phyloP scores from a whole-genome alignment of 345 rosid species.

The Combretum micranthum region DNA sequence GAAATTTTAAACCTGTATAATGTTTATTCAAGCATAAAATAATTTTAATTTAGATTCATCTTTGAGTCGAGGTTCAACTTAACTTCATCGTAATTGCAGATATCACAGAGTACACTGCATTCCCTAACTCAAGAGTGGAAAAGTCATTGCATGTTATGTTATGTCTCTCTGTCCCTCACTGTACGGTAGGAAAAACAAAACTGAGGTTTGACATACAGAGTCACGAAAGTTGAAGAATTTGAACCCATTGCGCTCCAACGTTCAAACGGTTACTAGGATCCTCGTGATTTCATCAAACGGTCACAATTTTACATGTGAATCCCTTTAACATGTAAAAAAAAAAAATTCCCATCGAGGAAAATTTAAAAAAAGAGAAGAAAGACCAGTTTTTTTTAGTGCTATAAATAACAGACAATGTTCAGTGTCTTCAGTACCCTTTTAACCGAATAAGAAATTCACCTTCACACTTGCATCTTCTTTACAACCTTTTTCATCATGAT shows the following conservation, averaged over 20 bases:
- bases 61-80: no score
- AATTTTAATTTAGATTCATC: no score
- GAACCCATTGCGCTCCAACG: constrained; percentile 67
- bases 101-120: no score
- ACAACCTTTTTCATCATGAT: constrained; percentile 39
- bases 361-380: background rate
- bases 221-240: constrained; percentile 7
- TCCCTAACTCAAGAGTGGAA: no score
- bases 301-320: constrained; percentile 59
- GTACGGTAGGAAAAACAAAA: no score
- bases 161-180: no score
- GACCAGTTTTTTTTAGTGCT: constrained; percentile 4
- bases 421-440: constrained; percentile 21
- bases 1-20: no score
- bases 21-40: no score
- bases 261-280: constrained; percentile 23
- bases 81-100: no score
- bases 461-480: constrained; percentile 12
- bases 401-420: constrained; percentile 32
- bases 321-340: constrained; percentile 33
- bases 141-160: no score
- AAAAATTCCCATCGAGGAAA: no score
- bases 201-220: no score
- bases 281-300: constrained; percentile 42
- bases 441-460: constrained; percentile 13